These are phyloP conservation scores for Acer saccharum DNA, from an alignment of 345 rosid species.

Conservation along the genomic window DNA sequence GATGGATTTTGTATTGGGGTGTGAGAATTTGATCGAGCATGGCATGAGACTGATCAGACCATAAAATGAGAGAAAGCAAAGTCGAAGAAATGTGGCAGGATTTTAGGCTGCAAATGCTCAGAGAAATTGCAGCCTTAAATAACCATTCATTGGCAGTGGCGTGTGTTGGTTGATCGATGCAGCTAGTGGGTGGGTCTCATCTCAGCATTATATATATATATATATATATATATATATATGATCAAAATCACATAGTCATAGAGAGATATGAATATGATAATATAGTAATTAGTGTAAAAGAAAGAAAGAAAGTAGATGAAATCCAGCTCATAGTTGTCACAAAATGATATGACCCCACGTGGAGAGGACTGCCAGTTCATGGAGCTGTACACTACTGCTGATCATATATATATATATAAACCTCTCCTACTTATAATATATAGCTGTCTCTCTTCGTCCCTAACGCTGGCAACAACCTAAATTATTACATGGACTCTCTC, in stretches of 20 bases:
- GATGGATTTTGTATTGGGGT: neutral
- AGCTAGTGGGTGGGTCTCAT: neutral
- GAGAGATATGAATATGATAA: too few species aligned
- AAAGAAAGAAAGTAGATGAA: slow-evolving; percentile 21
- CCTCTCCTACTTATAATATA: neutral
- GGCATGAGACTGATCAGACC: neutral
- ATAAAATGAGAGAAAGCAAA: neutral
- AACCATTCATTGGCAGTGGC: neutral
- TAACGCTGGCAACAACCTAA: slow-evolving; percentile 36
- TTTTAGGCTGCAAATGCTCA: slow-evolving; percentile 1
- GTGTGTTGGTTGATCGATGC: neutral
- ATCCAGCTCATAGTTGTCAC: slow-evolving; percentile 44
- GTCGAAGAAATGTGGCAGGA: neutral
- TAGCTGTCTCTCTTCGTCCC: slow-evolving; percentile 53
- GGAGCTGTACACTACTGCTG: slow-evolving; percentile 22
- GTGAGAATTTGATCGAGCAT: slow-evolving; percentile 2
- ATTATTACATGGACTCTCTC: slow-evolving; percentile 21
- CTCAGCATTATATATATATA: neutral
- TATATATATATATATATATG: neutral
- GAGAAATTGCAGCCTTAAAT: slow-evolving; percentile 22
- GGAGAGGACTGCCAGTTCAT: slow-evolving; percentile 53
- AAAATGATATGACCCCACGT: slow-evolving; percentile 45
- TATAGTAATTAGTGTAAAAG: neutral
- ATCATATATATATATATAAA: neutral
- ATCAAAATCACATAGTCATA: neutral